phyloP scores from a whole-genome alignment of 2,329 filamentous ascomycete genomes.

The Alternaria consortialis region DNA sequence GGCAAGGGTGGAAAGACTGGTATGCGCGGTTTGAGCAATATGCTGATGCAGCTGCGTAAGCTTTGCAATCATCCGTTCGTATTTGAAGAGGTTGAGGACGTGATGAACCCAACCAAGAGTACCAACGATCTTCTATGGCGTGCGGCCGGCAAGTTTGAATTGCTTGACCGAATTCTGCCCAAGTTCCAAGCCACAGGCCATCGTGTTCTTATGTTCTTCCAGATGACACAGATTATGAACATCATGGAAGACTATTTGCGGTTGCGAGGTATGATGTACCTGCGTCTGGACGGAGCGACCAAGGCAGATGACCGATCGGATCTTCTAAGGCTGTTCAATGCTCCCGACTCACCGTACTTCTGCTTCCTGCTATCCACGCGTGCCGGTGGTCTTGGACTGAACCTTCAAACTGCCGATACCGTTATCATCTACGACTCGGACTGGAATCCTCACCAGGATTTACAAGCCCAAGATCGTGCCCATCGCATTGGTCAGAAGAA shows the following conservation, averaged over 20 bases:
- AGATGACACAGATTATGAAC: slow-evolving; percentile 99
- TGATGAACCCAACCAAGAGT: slow-evolving; percentile 89
- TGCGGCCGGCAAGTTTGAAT: slow-evolving; percentile 95
- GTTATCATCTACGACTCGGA: slow-evolving; percentile 99
- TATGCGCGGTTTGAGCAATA: slow-evolving; percentile 95
- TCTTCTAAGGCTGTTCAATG: slow-evolving; percentile 87
- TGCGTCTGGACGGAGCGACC: slow-evolving; percentile 94
- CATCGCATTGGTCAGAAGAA: slow-evolving; percentile 99
- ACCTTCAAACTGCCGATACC: slow-evolving; percentile 95
- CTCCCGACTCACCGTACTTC: slow-evolving; percentile 89
- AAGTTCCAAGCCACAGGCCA: slow-evolving; percentile 93
- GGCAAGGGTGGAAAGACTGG: slow-evolving; percentile 95
- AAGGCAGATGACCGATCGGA: slow-evolving; percentile 98
- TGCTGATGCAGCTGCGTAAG: slow-evolving; percentile 99
- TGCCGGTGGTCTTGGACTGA: slow-evolving; percentile 96
- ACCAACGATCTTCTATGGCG: slow-evolving; percentile 96
- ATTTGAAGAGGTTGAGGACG: slow-evolving; percentile 96
- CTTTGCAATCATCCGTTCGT: slow-evolving; percentile 99
- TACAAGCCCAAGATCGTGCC: slow-evolving; percentile 98
- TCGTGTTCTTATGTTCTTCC: slow-evolving; percentile 99
- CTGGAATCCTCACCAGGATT: slow-evolving; percentile 99
- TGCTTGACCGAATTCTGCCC: slow-evolving; percentile 88
- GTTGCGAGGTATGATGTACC: slow-evolving; percentile 81
- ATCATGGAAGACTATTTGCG: slow-evolving; percentile 99
- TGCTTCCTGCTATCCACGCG: slow-evolving; percentile 98